Conservation (phyloP, 1,284 basidiomycete genomes). For the Ustanciosporium gigantosporum region DNA sequence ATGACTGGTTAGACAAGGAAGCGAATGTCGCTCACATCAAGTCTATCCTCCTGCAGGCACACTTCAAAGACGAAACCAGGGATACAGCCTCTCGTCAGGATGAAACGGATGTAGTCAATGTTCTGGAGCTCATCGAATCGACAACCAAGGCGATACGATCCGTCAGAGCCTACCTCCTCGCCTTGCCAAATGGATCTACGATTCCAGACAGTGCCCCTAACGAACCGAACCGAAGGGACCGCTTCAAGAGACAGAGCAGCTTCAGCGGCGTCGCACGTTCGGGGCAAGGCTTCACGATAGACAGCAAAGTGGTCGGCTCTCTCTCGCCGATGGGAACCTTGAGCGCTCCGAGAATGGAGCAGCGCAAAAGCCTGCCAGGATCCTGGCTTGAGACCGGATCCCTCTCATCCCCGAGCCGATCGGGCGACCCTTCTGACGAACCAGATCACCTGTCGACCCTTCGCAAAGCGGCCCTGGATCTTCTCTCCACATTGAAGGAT, state of each 20-base stretch:
- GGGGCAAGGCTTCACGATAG: not conserved
- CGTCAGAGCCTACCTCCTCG: constrained; percentile 41
- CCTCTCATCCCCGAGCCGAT: not conserved
- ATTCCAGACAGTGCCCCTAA: constrained; percentile 5
- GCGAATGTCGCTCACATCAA: not conserved
- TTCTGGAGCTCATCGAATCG: constrained; percentile 16
- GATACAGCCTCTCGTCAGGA: no score
- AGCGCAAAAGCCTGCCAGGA: not conserved
- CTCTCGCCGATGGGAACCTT: not conserved
- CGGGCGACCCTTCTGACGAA: not conserved
- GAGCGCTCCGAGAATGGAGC: not conserved
- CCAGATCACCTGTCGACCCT: constrained; percentile 70
- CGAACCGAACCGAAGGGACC: constrained; percentile 24
- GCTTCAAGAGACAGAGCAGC: constrained; percentile 37
- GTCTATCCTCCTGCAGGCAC: constrained; percentile 1
- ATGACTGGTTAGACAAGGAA: not conserved
- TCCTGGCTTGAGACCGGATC: not conserved
- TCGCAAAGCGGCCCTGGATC: constrained; percentile 74
- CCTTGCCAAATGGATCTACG: constrained; percentile 21
- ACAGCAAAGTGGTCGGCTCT: not conserved
- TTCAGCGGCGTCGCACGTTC: constrained; percentile 26
- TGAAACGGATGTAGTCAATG: no score
- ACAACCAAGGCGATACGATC: constrained; percentile 41
- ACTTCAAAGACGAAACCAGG: not conserved
- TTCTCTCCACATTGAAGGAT: constrained; percentile 72